Evolutionary conservation across 257 asterid genomes (phyloP).

Genomic region (Solanum lignicaule): DNA sequence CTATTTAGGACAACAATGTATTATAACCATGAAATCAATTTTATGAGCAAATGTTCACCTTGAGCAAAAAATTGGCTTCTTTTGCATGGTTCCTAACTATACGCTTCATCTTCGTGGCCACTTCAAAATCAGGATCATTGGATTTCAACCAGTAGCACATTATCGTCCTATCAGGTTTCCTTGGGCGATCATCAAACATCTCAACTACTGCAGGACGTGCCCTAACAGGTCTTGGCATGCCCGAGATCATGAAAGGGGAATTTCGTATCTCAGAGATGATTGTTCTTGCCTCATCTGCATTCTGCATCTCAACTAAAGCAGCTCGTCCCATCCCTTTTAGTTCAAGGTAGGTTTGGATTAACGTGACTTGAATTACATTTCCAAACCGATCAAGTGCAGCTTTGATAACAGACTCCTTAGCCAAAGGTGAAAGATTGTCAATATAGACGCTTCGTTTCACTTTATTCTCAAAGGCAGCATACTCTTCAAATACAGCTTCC

Average conservation of each 20-base stretch:
- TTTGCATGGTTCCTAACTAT: neutral
- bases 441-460: neutral
- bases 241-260: constrained; percentile 2
- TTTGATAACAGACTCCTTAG: neutral
- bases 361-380: neutral
- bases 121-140: neutral
- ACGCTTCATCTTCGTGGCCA: constrained; percentile 2
- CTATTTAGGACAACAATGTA: neutral
- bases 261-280: neutral
- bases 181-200: constrained; percentile 3
- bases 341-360: neutral
- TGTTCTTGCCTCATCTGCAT: neutral
- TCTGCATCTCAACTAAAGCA: neutral
- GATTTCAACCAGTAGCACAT: neutral
- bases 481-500: neutral
- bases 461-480: neutral
- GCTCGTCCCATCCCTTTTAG: neutral
- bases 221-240: constrained; percentile 5
- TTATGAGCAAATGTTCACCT: neutral
- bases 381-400: neutral
- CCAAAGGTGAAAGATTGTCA: neutral
- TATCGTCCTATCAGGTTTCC: neutral
- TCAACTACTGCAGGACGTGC: neutral
- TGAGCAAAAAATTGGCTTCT: neutral
- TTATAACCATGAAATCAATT: neutral